These are phyloP conservation scores for Fomitiporia mediterranea DNA, from an alignment of 1,284 basidiomycete species.

Conservation along the genomic window DNA sequence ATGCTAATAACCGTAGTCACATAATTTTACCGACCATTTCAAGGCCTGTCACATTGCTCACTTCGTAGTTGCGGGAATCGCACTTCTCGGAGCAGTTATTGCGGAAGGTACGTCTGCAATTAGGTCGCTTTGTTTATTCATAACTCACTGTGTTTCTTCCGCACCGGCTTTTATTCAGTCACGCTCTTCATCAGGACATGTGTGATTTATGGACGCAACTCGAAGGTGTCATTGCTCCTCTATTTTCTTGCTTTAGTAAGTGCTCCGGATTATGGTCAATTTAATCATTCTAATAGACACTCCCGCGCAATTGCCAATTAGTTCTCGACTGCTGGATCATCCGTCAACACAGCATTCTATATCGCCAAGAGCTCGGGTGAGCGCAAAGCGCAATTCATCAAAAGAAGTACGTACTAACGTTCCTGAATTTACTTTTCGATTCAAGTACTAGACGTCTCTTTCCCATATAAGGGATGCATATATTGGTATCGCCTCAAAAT, in stretches of 20 bases:
- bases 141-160: not conserved
- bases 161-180: not conserved
- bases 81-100: not conserved
- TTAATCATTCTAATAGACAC: no score
- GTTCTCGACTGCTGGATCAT: not conserved
- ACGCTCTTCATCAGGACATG: slow-evolving; percentile 8
- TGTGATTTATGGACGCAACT: slow-evolving; percentile 1
- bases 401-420: not conserved
- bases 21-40: not conserved
- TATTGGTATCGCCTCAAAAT: slow-evolving; percentile 9
- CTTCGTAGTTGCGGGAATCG: not conserved
- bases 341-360: not conserved
- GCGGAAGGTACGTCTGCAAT: slow-evolving; percentile 3
- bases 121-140: not conserved
- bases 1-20: no score
- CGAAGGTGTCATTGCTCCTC: not conserved
- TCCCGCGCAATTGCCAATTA: not conserved
- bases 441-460: not conserved
- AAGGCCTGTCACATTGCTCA: slow-evolving; percentile 6
- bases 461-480: slow-evolving; percentile 1
- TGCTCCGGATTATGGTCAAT: no score
- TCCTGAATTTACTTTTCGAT: not conserved
- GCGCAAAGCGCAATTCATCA: not conserved
- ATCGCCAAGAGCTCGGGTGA: slow-evolving; percentile 3
- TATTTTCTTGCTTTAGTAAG: not conserved